Evolutionary conservation across 2,329 filamentous ascomycete species (phyloP).

Genomic region (Colletotrichum tanaceti): DNA sequence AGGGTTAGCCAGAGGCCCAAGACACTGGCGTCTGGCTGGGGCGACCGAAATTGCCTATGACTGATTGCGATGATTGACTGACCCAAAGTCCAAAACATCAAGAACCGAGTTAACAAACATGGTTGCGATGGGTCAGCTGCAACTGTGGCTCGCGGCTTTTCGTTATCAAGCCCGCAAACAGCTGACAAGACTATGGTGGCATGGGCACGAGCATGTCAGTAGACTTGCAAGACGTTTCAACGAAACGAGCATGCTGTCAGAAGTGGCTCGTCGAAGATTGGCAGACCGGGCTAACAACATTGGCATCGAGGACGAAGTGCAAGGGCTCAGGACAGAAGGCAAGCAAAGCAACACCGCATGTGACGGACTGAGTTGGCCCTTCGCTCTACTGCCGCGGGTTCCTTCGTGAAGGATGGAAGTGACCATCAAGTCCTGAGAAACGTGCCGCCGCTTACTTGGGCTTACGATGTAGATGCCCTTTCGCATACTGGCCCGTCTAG

Average conservation of each 20-base stretch:
- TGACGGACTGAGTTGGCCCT: too few species aligned
- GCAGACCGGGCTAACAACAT: not conserved
- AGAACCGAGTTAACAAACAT: not conserved
- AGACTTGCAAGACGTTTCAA: conserved; percentile 7
- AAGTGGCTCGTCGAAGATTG: not conserved
- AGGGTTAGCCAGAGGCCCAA: conserved; percentile 9
- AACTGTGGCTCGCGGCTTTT: not conserved
- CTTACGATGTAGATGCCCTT: not conserved
- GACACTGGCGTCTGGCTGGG: not conserved
- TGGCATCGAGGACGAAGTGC: not conserved
- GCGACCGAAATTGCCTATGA: not conserved
- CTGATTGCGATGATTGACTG: not conserved
- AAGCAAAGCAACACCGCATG: too few species aligned
- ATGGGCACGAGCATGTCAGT: conserved; percentile 20
- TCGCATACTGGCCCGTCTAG: not conserved
- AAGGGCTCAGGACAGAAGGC: too few species aligned
- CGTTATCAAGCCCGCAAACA: conserved; percentile 9
- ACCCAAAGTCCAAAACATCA: not conserved
- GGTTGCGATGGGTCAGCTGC: not conserved
- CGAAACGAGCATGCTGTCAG: not conserved
- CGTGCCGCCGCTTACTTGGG: not conserved
- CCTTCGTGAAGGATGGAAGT: not conserved
- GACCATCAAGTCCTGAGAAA: not conserved
- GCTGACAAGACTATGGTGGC: conserved; percentile 2
- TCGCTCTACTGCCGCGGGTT: not conserved